Percentiles rank a stretch among this genome's conserved stretches.
These are phyloP conservation scores for Yamadazyma aaseri DNA, from an alignment of 1,139 yeast species.

Conservation along the genomic window DNA sequence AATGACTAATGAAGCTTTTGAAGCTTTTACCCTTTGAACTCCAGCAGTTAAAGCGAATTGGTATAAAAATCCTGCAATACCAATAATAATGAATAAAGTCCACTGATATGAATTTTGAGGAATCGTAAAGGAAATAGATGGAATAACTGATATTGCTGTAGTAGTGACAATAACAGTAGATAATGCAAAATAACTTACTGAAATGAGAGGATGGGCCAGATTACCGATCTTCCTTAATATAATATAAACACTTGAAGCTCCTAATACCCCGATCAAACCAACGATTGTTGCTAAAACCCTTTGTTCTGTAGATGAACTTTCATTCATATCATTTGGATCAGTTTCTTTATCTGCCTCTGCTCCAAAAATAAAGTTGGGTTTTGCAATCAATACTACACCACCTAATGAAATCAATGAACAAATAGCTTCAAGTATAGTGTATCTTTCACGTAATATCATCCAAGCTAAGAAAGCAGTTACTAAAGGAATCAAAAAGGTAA, in stretches of 20 bases:
- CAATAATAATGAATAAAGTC: conserved; percentile 59
- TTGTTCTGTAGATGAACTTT: conserved; percentile 39
- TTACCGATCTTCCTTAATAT: conserved; percentile 73
- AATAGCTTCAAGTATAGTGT: conserved; percentile 61
- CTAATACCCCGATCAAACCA: conserved; percentile 68
- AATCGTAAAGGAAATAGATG: conserved; percentile 56
- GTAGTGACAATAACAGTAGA: conserved; percentile 57
- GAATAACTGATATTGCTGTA: conserved; percentile 53
- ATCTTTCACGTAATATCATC: conserved; percentile 63
- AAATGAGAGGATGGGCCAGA: conserved; percentile 73
- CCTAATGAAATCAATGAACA: conserved; percentile 68
- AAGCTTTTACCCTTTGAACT: conserved; percentile 77
- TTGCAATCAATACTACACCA: conserved; percentile 80
- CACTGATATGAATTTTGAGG: conserved; percentile 66
- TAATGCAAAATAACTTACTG: conserved; percentile 75
- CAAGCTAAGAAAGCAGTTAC: conserved; percentile 77
- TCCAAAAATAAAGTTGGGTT: conserved; percentile 75
- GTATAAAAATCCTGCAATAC: conserved; percentile 77
- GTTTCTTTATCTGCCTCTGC: conserved; percentile 29
- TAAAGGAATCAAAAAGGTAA: conserved; percentile 76
- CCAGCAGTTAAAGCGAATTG: conserved; percentile 82
- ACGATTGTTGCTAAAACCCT: conserved; percentile 59
- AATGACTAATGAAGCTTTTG: conserved; percentile 70
- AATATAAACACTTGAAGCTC: conserved; percentile 71
- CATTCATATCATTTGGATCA: conserved; percentile 33